phyloP scores from a whole-genome alignment of 108 stramenopile species.

The Cyclotella choctawhatcheeana region DNA sequence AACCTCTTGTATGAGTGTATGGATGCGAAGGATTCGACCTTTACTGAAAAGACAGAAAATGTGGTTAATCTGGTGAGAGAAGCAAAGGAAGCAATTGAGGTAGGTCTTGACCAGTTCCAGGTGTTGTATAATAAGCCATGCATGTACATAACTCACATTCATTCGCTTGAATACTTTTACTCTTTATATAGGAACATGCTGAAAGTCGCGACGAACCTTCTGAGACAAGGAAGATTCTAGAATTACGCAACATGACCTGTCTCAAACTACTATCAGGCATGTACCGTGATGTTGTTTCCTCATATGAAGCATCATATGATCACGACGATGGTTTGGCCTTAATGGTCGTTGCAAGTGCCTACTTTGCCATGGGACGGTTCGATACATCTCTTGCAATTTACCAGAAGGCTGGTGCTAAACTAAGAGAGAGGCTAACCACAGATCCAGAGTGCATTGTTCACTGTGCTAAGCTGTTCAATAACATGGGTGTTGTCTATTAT shows the following conservation, averaged over 20 bases:
- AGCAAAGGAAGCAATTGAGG: slow-evolving; percentile 45
- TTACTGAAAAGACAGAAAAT: slow-evolving; percentile 46
- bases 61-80: slow-evolving; percentile 27
- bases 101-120: no score
- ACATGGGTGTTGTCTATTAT: slow-evolving; percentile 49
- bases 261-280: slow-evolving; percentile 41
- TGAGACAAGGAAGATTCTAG: slow-evolving; percentile 23
- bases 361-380: slow-evolving; percentile 50
- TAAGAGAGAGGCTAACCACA: slow-evolving; percentile 37
- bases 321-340: slow-evolving; percentile 35
- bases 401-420: slow-evolving; percentile 37
- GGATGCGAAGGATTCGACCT: slow-evolving; percentile 20
- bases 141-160: no score
- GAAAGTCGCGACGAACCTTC: slow-evolving; percentile 9
- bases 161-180: no score
- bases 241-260: slow-evolving; percentile 33
- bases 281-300: slow-evolving; percentile 43
- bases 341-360: slow-evolving; percentile 50
- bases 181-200: slow-evolving; percentile 23
- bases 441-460: slow-evolving; percentile 37
- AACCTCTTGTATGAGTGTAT: slow-evolving; percentile 32
- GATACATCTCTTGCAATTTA: slow-evolving; percentile 37
- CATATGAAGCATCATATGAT: slow-evolving; percentile 11
- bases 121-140: no score
- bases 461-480: slow-evolving; percentile 53